These are phyloP conservation scores for Venturia oleaginea DNA, from an alignment of 2,329 filamentous ascomycete genomes.

Conservation along the genomic window DNA sequence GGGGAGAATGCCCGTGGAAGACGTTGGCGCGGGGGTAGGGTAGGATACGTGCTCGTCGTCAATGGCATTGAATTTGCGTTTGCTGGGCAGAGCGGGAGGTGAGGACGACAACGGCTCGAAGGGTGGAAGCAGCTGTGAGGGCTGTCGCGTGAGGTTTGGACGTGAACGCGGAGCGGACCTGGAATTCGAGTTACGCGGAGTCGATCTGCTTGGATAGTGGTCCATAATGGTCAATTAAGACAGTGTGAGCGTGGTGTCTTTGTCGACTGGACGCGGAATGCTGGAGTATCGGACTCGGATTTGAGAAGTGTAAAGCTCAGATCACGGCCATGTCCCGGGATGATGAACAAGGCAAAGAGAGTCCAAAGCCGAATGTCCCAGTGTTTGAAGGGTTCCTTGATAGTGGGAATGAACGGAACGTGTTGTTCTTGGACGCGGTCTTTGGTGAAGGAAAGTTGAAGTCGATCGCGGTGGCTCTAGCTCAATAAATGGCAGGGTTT, in stretches of 20 bases:
- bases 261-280: not conserved
- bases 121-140: constrained; percentile 59
- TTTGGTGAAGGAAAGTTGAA: no score
- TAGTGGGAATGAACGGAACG: no score
- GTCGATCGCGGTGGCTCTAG: no score
- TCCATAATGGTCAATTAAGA: constrained; percentile 6
- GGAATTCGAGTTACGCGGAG: constrained; percentile 7
- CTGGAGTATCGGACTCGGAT: not conserved
- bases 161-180: constrained; percentile 3
- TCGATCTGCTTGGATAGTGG: not conserved
- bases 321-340: not conserved
- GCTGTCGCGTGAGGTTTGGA: constrained; percentile 20
- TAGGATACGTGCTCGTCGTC: constrained; percentile 54
- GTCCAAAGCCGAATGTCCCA: not conserved
- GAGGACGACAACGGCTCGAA: constrained; percentile 77
- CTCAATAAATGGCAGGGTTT: no score
- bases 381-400: not conserved
- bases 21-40: constrained; percentile 88
- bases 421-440: no score
- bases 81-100: constrained; percentile 59
- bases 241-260: not conserved
- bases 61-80: constrained; percentile 52
- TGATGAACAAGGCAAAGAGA: not conserved
- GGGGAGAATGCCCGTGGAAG: constrained; percentile 81
- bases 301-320: not conserved